Evolutionary conservation across 1,284 basidiomycete species (phyloP).

Genomic region (Ustilago nuda): DNA sequence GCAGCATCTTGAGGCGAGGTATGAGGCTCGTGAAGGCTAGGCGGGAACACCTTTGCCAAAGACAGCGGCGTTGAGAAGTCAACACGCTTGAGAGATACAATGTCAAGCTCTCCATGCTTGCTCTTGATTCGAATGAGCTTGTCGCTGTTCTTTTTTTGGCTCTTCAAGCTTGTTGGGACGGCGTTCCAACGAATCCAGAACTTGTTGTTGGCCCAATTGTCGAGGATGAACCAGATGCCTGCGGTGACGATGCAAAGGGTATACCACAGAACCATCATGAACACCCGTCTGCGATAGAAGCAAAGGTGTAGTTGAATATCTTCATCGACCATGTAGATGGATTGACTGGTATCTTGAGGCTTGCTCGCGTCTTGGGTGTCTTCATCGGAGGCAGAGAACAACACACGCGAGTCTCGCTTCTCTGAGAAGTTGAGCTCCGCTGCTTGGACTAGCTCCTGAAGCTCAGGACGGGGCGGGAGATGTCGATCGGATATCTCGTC

Average conservation of each 20-base stretch:
- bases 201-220: conserved; percentile 47
- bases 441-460: conserved; percentile 19
- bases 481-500: conserved; percentile 30
- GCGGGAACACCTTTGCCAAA: conserved; percentile 22
- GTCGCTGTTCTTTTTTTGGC: conserved; percentile 10
- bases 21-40: conserved; percentile 22
- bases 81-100: conserved; percentile 39
- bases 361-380: not conserved
- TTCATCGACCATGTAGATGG: conserved; percentile 50
- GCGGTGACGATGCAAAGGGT: conserved; percentile 41
- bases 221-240: conserved; percentile 44
- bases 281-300: conserved; percentile 36
- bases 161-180: conserved; percentile 9
- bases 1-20: conserved; percentile 24
- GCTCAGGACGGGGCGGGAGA: conserved; percentile 34
- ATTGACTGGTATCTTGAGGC: conserved; percentile 17
- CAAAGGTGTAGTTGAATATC: conserved; percentile 48
- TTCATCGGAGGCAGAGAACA: conserved; percentile 13
- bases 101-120: conserved; percentile 48
- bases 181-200: conserved; percentile 49
- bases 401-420: conserved; percentile 31
- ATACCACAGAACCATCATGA: conserved; percentile 42
- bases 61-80: conserved; percentile 23
- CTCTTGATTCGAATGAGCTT: conserved; percentile 45
- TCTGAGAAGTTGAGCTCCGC: not conserved